Base-by-base conservation (phyloP, 331 rosid species). In the Arachis monticola region DNA sequence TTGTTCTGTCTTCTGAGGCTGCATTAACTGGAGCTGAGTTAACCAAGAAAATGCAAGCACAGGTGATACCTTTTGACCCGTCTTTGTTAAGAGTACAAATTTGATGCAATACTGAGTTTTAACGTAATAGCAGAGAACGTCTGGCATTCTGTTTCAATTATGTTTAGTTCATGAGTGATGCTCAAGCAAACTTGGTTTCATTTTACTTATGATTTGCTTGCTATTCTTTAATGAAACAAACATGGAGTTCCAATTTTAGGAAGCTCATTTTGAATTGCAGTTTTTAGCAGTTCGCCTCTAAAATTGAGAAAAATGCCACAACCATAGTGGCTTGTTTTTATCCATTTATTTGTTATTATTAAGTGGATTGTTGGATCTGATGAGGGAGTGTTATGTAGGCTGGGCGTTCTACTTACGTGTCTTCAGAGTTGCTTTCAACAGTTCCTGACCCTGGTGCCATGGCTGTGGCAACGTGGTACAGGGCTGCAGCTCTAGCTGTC, bases 371-470 rank as follows among this genome's bases (percentile, higher is more conserved):
- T 65, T 45, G 51, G 69, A 73, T 67, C 76, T 80, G 64, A 86
- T 12, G 35, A 48, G 62, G 32, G 60, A 60, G 53, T 35, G 63
- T 72, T 69, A 50, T 83, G 87, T 74, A 94, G 99, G 97, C 99
- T 60, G 99, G 99, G 35, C 96, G 97, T 41, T 82, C 99, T 44
- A 80, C 88, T 14, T 92, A 92, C 60, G 80, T 92, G 17, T 47
- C 92, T 10, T 84, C 69, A 13, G 97, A 90, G 74, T 78, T 66
- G 31, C 96, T 90, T 12, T 81, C 93, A 40, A 73, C 93, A 10
- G 91, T 89, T 71, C 97, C 99, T 7, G 99, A 95, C 62, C 99
- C 99, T 2, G 99, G 99, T 59, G 99, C 99, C 35, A 88, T 92
- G 96, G 99, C 96, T 64, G 97, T 83, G 2, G 97, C 97, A 0